phyloP scores from a whole-genome alignment of 208 protist genomes.

The Kentomonas sorsogonicus region DNA sequence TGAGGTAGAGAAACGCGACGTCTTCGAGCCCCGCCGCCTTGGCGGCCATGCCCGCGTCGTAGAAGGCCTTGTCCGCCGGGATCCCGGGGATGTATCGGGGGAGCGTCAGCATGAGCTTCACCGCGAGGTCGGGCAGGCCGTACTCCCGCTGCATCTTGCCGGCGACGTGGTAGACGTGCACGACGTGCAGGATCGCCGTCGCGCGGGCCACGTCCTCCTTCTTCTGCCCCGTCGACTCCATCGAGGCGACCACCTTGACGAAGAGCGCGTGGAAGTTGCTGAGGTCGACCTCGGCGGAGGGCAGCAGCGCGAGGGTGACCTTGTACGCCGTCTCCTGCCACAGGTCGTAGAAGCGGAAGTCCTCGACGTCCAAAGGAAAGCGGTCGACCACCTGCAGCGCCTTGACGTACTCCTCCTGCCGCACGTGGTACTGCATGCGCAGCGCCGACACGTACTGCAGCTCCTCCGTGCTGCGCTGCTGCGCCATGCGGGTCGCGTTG shows the following conservation, averaged over 20 bases:
- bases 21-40: constrained; percentile 48
- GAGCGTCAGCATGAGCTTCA: constrained; percentile 87
- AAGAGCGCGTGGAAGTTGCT: constrained; percentile 50
- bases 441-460: constrained; percentile 64
- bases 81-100: constrained; percentile 89
- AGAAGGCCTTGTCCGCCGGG: constrained; percentile 94
- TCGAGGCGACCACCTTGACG: constrained; percentile 67
- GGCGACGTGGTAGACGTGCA: constrained; percentile 82
- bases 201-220: constrained; percentile 69
- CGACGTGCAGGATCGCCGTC: constrained; percentile 55
- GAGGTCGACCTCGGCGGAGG: constrained; percentile 36
- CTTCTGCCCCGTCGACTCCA: constrained; percentile 75
- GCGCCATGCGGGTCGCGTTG: constrained; percentile 78
- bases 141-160: constrained; percentile 54
- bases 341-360: constrained; percentile 88
- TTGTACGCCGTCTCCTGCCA: constrained; percentile 67
- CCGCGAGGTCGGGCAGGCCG: constrained; percentile 60
- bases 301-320: constrained; percentile 42
- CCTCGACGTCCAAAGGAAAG: constrained; percentile 60
- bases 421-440: constrained; percentile 70
- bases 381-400: constrained; percentile 63
- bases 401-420: constrained; percentile 38
- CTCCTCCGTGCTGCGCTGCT: constrained; percentile 54
- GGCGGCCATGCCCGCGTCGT: constrained; percentile 92
- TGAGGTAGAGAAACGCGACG: constrained; percentile 94